Evolutionary conservation across 2,329 filamentous ascomycete species (phyloP).

Genomic region (Pezicula neosporulosa): DNA sequence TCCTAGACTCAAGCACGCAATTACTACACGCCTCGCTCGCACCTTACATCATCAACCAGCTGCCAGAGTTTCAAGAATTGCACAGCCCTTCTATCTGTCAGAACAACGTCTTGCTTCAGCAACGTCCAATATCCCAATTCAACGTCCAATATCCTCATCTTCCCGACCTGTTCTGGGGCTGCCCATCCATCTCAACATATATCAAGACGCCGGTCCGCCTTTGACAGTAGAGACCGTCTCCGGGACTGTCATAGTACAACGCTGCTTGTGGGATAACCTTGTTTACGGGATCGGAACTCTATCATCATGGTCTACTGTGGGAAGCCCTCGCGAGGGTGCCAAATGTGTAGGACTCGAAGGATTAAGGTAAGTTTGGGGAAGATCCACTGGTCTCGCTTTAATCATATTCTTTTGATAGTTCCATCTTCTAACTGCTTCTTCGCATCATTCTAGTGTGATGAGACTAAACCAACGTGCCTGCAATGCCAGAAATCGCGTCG

Average conservation of each 20-base stretch:
- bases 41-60: constrained; percentile 4
- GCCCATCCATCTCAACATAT: neutral
- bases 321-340: constrained; percentile 65
- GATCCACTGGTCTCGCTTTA: neutral
- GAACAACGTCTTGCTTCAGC: constrained; percentile 5
- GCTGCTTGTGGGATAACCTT: neutral
- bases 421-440: constrained; percentile 14
- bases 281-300: neutral
- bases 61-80: constrained; percentile 13
- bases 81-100: constrained; percentile 9
- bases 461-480: constrained; percentile 62
- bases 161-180: neutral
- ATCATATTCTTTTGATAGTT: neutral
- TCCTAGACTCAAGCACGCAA: neutral
- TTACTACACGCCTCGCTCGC: neutral
- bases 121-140: constrained; percentile 5
- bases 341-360: constrained; percentile 69
- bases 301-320: constrained; percentile 61
- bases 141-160: neutral
- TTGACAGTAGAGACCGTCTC: neutral
- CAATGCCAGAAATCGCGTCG: constrained; percentile 63
- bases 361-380: constrained; percentile 59
- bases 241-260: neutral
- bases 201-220: neutral
- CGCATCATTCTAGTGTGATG: constrained; percentile 53